A percentile compares a stretch with the other conserved stretches of the same genome.
phyloP scores from a whole-genome alignment of 139 green algal genomes.

The Picochlorum costavermella region DNA sequence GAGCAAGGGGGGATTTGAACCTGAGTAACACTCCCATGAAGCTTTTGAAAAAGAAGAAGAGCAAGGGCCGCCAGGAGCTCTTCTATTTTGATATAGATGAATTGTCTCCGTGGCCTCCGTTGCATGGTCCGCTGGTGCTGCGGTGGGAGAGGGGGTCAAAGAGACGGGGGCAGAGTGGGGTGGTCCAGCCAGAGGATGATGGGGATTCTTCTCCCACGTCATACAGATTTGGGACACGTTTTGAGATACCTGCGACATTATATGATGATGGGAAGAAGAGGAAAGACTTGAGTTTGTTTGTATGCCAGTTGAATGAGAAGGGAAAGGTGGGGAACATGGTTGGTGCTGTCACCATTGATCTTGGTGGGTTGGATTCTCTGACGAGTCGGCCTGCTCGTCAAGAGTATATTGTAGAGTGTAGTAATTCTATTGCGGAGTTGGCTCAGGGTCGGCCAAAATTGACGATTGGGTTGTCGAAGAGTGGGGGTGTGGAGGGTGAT shows the following conservation, averaged over 20 bases:
- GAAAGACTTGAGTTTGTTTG: slow-evolving; percentile 5
- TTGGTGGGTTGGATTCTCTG: background rate
- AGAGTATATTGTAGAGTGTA: slow-evolving; percentile 2
- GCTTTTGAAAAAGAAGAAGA: background rate
- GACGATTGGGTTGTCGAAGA: slow-evolving; percentile 1
- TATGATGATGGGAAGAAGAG: slow-evolving; percentile 2
- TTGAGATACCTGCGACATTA: slow-evolving; percentile 3
- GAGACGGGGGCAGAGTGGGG: background rate
- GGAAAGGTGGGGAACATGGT: slow-evolving; percentile 7
- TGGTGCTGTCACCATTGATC: slow-evolving; percentile 1
- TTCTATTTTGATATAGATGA: slow-evolving; percentile 4
- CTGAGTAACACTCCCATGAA: too few relatives aligned
- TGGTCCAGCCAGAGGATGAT: background rate
- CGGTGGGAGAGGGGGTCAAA: slow-evolving; percentile 5
- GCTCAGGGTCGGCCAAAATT: slow-evolving; percentile 5
- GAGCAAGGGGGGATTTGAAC: too few relatives aligned
- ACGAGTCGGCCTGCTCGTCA: background rate
- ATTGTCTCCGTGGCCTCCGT: slow-evolving; percentile 3
- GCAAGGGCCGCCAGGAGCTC: background rate
- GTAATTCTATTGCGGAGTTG: background rate
- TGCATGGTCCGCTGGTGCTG: slow-evolving; percentile 4
- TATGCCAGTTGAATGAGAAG: slow-evolving; percentile 9
- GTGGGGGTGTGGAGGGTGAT: background rate
- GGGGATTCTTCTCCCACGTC: background rate
- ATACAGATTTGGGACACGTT: background rate